Evolutionary conservation across 2,329 filamentous ascomycete genomes (phyloP).

Genomic region (Diplodia seriata): DNA sequence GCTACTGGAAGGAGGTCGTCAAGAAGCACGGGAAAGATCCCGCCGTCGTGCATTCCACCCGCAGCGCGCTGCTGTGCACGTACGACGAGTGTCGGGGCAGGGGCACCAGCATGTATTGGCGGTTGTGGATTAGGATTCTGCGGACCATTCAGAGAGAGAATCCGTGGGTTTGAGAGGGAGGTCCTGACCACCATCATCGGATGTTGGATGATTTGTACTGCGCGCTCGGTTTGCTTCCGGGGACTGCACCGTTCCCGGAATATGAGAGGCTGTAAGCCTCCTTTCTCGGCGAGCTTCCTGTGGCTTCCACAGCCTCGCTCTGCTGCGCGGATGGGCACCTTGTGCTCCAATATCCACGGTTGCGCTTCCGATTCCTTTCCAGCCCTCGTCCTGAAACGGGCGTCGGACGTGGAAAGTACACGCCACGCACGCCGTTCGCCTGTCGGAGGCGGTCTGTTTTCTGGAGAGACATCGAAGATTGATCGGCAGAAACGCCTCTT

Average conservation of each 20-base stretch:
- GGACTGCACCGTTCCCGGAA: not conserved
- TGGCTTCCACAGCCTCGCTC: not conserved
- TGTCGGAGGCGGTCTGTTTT: not conserved
- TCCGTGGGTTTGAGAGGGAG: conserved; percentile 9
- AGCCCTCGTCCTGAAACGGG: not conserved
- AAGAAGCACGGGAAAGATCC: conserved; percentile 23
- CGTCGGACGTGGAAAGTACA: not conserved
- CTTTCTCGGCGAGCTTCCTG: not conserved
- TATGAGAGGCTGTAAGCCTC: not conserved
- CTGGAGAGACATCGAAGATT: not conserved
- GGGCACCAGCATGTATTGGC: conserved; percentile 19
- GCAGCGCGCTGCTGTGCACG: conserved; percentile 24
- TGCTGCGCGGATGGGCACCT: not conserved
- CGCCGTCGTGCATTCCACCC: conserved; percentile 2
- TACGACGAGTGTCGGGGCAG: conserved; percentile 19
- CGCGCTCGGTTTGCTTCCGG: not conserved
- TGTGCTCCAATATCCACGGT: not conserved
- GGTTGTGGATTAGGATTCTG: conserved; percentile 16
- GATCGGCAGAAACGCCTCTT: not conserved
- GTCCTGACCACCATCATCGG: not conserved
- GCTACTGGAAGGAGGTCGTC: conserved; percentile 8
- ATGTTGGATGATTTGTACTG: not conserved
- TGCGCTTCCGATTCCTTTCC: not conserved
- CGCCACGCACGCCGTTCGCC: not conserved
- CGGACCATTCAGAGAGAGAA: conserved; percentile 22